phyloP scores from a whole-genome alignment of 2,329 filamentous ascomycete species.

The Epicoccum nigrum region DNA sequence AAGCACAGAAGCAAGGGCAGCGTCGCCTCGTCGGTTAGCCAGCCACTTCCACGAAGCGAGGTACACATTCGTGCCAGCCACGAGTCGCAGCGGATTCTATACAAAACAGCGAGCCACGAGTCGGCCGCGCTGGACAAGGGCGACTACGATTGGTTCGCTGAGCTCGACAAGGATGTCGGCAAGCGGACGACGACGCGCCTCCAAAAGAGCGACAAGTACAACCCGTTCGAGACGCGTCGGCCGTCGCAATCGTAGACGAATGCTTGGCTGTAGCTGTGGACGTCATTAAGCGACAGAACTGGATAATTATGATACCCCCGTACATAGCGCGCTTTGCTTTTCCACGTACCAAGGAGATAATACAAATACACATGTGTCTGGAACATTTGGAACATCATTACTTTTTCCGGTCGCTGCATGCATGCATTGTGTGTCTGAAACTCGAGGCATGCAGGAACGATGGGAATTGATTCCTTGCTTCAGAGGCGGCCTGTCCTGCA shows the following conservation, averaged over 20 bases:
- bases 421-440: too few relatives aligned
- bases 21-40: background rate
- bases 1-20: constrained; percentile 20
- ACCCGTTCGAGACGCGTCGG: background rate
- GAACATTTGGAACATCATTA: too few relatives aligned
- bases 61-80: constrained; percentile 23
- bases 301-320: too few relatives aligned
- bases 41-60: background rate
- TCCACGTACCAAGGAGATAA: too few relatives aligned
- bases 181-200: constrained; percentile 22
- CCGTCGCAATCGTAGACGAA: background rate
- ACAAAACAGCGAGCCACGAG: constrained; percentile 11
- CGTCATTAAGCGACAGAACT: too few relatives aligned
- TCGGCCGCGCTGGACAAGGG: background rate
- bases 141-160: constrained; percentile 29
- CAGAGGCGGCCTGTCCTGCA: too few relatives aligned
- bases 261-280: too few relatives aligned
- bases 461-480: too few relatives aligned
- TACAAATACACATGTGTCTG: too few relatives aligned
- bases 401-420: too few relatives aligned
- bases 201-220: background rate
- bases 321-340: too few relatives aligned
- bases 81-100: constrained; percentile 36
- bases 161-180: constrained; percentile 20
- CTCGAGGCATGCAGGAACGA: too few relatives aligned